These are phyloP conservation scores for Dictyostelium capitatum DNA, from an alignment of 78 protist genomes.

Conservation along the genomic window DNA sequence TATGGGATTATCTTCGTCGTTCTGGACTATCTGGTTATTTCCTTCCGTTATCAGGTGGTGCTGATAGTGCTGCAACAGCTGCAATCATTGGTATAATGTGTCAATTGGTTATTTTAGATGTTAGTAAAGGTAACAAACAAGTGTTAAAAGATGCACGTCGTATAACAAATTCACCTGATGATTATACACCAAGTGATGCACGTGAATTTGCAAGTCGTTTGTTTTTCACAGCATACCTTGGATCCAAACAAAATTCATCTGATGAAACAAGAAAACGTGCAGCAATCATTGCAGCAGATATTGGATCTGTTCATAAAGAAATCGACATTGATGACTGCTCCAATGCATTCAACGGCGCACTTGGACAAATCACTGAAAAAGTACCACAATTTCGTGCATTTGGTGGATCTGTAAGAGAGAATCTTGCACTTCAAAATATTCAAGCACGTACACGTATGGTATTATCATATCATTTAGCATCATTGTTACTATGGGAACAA, in stretches of 20 bases:
- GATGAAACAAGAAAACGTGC: conserved; percentile 84
- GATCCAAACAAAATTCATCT: conserved; percentile 60
- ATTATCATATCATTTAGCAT: conserved; percentile 87
- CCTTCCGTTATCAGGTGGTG: conserved; percentile 94
- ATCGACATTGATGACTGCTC: conserved; percentile 78
- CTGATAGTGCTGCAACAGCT: conserved; percentile 89
- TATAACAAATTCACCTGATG: conserved; percentile 23
- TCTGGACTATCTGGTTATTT: conserved; percentile 89
- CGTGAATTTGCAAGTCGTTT: conserved; percentile 52
- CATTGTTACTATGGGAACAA: conserved; percentile 85
- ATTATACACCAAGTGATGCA: conserved; percentile 54
- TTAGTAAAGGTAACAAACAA: conserved; percentile 22
- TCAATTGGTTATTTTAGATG: conserved; percentile 71
- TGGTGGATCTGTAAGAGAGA: conserved; percentile 80
- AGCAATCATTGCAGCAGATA: conserved; percentile 29
- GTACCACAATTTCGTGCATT: conserved; percentile 68
- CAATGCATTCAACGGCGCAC: conserved; percentile 37
- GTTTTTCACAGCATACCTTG: conserved; percentile 88
- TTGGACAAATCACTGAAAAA: not conserved
- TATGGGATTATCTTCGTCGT: conserved; percentile 96
- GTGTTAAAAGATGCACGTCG: conserved; percentile 57
- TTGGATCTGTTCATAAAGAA: conserved; percentile 66
- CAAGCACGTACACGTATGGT: conserved; percentile 92
- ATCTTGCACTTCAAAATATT: conserved; percentile 93
- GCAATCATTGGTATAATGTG: conserved; percentile 90